phyloP scores from a whole-genome alignment of 2,329 filamentous ascomycete genomes.

The Ophiostoma sp. region DNA sequence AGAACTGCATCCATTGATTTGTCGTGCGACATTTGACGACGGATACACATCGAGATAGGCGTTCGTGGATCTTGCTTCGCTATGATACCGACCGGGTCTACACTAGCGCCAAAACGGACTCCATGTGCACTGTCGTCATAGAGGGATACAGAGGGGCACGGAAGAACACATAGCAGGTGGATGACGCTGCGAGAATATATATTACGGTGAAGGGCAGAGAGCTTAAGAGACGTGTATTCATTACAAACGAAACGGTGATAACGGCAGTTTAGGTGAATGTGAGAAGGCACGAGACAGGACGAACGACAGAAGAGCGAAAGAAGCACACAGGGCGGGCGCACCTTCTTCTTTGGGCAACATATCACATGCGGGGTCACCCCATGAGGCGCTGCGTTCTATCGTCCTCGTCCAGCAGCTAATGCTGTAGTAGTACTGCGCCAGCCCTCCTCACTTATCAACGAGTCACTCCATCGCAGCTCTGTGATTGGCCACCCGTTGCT shows the following conservation, averaged over 20 bases:
- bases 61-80: too few species aligned
- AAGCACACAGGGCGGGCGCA: not conserved
- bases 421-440: not conserved
- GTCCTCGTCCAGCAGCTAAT: too few species aligned
- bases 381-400: not conserved
- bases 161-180: conserved; percentile 7
- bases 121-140: conserved; percentile 11
- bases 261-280: too few species aligned
- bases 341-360: conserved; percentile 7
- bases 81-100: not conserved
- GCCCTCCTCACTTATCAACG: not conserved
- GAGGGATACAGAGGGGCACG: not conserved
- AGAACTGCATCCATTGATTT: too few species aligned
- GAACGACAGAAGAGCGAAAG: not conserved
- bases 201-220: too few species aligned
- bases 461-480: not conserved
- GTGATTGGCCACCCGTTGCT: not conserved
- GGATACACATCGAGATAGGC: too few species aligned
- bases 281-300: too few species aligned
- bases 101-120: not conserved
- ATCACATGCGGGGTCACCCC: not conserved
- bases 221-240: not conserved
- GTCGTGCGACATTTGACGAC: too few species aligned
- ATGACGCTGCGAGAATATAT: not conserved
- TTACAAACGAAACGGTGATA: not conserved